These are phyloP conservation scores for Cutaneotrichosporon mucoides DNA, from an alignment of 1,284 basidiomycete species.

Conservation along the genomic window DNA sequence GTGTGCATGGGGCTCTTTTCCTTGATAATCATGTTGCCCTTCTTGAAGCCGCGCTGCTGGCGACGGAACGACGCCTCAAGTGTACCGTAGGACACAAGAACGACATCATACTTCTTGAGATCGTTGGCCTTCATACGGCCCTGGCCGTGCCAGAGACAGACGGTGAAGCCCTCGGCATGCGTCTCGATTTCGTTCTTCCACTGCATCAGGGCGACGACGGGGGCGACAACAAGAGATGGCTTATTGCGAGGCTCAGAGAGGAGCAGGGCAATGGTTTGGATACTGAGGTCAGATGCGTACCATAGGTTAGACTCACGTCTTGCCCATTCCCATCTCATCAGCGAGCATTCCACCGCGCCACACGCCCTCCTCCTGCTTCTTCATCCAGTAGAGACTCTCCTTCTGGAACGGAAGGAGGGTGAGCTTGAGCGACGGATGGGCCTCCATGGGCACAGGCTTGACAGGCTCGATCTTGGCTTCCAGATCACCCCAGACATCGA, in stretches of 20 bases:
- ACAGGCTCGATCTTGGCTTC: slow-evolving; percentile 61
- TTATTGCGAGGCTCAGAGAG: slow-evolving; percentile 61
- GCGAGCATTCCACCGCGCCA: slow-evolving; percentile 95
- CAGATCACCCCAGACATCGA: slow-evolving; percentile 82
- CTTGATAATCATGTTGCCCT: slow-evolving; percentile 77
- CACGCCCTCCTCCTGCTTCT: slow-evolving; percentile 78
- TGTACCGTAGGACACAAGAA: slow-evolving; percentile 62
- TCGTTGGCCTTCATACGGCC: slow-evolving; percentile 57
- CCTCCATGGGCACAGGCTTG: slow-evolving; percentile 66
- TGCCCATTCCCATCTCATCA: slow-evolving; percentile 80
- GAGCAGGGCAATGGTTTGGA: slow-evolving; percentile 90
- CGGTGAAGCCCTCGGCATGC: slow-evolving; percentile 69
- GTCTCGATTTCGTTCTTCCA: slow-evolving; percentile 92
- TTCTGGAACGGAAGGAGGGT: slow-evolving; percentile 67
- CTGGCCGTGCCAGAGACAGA: slow-evolving; percentile 88
- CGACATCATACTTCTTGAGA: slow-evolving; percentile 82
- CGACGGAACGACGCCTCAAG: slow-evolving; percentile 90
- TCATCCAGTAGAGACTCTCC: slow-evolving; percentile 95
- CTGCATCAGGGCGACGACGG: slow-evolving; percentile 97
- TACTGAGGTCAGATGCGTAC: slow-evolving; percentile 55
- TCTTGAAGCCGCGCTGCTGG: slow-evolving; percentile 86
- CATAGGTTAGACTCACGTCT: slow-evolving; percentile 54
- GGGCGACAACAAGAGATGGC: slow-evolving; percentile 90
- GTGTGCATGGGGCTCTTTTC: slow-evolving; percentile 82
- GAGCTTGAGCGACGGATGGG: slow-evolving; percentile 73